Conservation (phyloP, 495 filamentous ascomycete species). For the Penicillium soppii region DNA sequence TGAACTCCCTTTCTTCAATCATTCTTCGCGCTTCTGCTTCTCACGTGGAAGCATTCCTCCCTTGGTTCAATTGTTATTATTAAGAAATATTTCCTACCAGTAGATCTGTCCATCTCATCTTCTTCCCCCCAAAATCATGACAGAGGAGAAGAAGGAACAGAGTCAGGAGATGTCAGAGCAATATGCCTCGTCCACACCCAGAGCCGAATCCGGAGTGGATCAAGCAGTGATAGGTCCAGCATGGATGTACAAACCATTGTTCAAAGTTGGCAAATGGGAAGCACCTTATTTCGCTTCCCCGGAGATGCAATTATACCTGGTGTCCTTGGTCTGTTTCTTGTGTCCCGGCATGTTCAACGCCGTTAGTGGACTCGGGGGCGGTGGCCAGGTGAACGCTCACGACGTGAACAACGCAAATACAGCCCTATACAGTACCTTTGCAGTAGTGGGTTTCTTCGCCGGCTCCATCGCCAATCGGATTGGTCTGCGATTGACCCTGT, state of each 20-base stretch:
- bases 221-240: slow-evolving; percentile 30
- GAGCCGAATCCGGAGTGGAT: slow-evolving; percentile 31
- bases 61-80: slow-evolving; percentile 4
- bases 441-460: slow-evolving; percentile 83
- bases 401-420: slow-evolving; percentile 69
- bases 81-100: background rate
- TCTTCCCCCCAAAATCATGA: background rate
- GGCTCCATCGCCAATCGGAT: slow-evolving; percentile 76
- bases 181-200: slow-evolving; percentile 13
- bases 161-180: slow-evolving; percentile 18
- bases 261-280: slow-evolving; percentile 53
- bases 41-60: slow-evolving; percentile 10
- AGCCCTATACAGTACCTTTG: slow-evolving; percentile 79
- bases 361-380: slow-evolving; percentile 70
- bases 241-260: slow-evolving; percentile 68
- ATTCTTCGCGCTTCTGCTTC: slow-evolving; percentile 3
- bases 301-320: slow-evolving; percentile 68
- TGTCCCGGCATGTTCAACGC: slow-evolving; percentile 90
- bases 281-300: slow-evolving; percentile 76
- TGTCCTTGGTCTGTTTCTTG: slow-evolving; percentile 84
- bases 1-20: background rate
- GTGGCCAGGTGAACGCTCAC: slow-evolving; percentile 57
- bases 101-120: background rate
- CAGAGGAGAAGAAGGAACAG: slow-evolving; percentile 2
- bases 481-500: slow-evolving; percentile 70